Evolutionary conservation across 768 basidiomycete species (phyloP), one percentile per base, ranked within the genome.

Genomic region (Lactarius hengduanensis): DNA sequence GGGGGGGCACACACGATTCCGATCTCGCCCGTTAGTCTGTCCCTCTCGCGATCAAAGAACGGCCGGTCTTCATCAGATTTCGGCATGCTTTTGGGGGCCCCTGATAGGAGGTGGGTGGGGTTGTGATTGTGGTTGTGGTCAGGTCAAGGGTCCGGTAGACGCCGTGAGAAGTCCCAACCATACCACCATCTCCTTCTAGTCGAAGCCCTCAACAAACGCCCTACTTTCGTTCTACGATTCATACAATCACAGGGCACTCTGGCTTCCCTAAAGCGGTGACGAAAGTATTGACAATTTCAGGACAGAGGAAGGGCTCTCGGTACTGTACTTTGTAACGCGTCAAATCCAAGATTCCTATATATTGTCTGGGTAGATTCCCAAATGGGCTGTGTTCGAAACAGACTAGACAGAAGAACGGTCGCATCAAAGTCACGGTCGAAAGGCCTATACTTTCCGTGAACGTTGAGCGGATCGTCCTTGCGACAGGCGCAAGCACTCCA

Each of bases 31-130:
- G 89, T 80, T 47, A 95, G 81, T 61, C 83, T 82, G 64, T 93
- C 88, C 69, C 92, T 85, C 72, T 95, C 92, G 66, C 83, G 83
- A 43, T 93, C 90, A 65, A 94, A 94, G 76, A 90, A 93, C 0
- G 84, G 76, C 32, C 66, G 70, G 26, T 80, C 77, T 38, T 79
- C 78, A 32, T 79, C 74, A 26, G 59, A 57, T 45, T 64, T 71
- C 54, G 38, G 50, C 69, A 70, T 69, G 45, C 47, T 38, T 38
- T 38, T 53, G 13, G 50, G 6, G 13, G 26, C 13, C 26, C 26
- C 40, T 40, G 47, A 50, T 45, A 38, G 57, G 41, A 50, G 41
- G 6, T n/a, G n/a, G 5, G 45, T 38, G 59, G 41, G 28, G 4
- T 47, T 28, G 59, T 57, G 41, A 20, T 45, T 5, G 56, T 38